Base-by-base conservation (phyloP, 345 rosid species). In the Microthlaspi erraticum region DNA sequence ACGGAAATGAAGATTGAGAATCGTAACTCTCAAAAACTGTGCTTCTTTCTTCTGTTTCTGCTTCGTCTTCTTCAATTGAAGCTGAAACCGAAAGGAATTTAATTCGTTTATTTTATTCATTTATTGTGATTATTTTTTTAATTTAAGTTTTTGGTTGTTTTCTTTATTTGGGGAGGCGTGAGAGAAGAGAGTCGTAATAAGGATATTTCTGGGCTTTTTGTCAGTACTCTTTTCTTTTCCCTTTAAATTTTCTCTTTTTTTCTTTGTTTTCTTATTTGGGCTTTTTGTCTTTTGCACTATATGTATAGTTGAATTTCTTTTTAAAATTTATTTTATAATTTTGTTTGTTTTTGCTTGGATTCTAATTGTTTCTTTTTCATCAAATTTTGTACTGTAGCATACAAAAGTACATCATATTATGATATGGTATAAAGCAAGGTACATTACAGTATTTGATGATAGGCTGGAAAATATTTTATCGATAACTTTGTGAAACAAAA, bases 151-250 rank as follows among this genome's bases (percentile, higher is more conserved):
- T 31, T 56, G 10, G 9, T 43, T 46, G 16, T 3, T 41, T 56
- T 68, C 73, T 75, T 68, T 75, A 75, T 68, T 68, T 75, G 66
- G 79, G 79, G 73, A 68, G 42, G 69, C 68, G 73, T 67, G 73
- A 58, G 72, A 11, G 72, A 34, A 73, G 71, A 23, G 77, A 66
- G 60, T 64, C 71, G 72, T 64, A 57, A 58, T 65, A 60, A 75
- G 59, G 70, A 68, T 75, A 75, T 75, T 75, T 63, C 75, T 49
- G 70, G 71, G 79, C 71, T 63, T 76, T 75, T 76, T 69, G 79
- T 76, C 79, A 76, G 75, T 76, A 62, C 48, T 54, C 60, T 54
- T 70, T 68, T 55, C 23, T 48, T 52, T 63, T 44, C 34, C 38
- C 38, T 41, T 71, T 71, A 20, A 9, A 41, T 5, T 71, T 63